These are phyloP conservation scores for Jaenimonas drosophilae DNA, from an alignment of 208 protist genomes.

Conservation along the genomic window DNA sequence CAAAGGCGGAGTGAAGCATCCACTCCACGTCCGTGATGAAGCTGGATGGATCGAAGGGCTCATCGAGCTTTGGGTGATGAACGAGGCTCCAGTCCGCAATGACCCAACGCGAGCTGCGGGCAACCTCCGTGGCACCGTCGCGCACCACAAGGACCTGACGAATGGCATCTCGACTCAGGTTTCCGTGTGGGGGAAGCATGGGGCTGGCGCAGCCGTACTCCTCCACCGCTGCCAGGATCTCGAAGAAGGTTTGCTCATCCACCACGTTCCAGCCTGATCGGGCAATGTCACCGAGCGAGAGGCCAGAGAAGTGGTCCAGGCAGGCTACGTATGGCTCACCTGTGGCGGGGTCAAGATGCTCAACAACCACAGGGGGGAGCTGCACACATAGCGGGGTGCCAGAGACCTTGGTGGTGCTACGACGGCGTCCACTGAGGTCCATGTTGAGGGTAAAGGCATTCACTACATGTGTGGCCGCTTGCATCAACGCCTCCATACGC, in stretches of 20 bases:
- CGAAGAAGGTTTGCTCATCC: slow-evolving; percentile 55
- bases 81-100: slow-evolving; percentile 73
- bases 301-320: slow-evolving; percentile 51
- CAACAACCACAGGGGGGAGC: slow-evolving; percentile 59
- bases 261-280: slow-evolving; percentile 65
- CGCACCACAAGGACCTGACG: slow-evolving; percentile 57
- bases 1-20: slow-evolving; percentile 68
- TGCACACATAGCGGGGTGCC: slow-evolving; percentile 23
- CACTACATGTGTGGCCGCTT: no score
- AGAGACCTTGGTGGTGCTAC: no score
- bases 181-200: slow-evolving; percentile 50
- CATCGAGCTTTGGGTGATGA: slow-evolving; percentile 10
- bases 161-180: slow-evolving; percentile 56
- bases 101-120: slow-evolving; percentile 59
- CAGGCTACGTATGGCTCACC: slow-evolving; percentile 45
- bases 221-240: slow-evolving; percentile 56
- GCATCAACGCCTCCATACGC: not conserved
- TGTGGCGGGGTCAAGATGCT: slow-evolving; percentile 36
- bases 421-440: no score
- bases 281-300: slow-evolving; percentile 76
- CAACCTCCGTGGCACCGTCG: slow-evolving; percentile 43
- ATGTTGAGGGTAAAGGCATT: no score
- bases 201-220: slow-evolving; percentile 36
- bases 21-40: slow-evolving; percentile 62
- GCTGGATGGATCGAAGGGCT: slow-evolving; percentile 10